Evolutionary conservation across 225 moss, liverwort and hornwort species (phyloP).

Genomic region (Lunularia cruciata): DNA sequence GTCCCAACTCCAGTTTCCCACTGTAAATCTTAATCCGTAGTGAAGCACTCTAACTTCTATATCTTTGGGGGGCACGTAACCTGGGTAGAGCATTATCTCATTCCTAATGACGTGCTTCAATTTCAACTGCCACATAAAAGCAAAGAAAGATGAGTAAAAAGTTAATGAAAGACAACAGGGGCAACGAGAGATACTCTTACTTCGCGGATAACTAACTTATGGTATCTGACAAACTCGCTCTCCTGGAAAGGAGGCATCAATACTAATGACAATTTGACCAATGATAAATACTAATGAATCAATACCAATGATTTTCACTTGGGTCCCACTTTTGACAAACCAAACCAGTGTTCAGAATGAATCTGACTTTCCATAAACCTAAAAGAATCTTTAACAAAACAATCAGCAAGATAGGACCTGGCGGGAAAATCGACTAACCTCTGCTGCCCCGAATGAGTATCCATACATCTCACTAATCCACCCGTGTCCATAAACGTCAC

Average conservation of each 20-base stretch:
- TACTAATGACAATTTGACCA: too few species aligned
- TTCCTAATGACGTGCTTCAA: constrained; percentile 65
- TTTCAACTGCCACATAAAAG: constrained; percentile 52
- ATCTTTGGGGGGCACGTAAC: constrained; percentile 55
- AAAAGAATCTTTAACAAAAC: neutral
- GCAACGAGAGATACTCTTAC: too few species aligned
- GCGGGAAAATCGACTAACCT: constrained; percentile 50
- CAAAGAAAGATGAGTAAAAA: neutral
- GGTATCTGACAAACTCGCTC: too few species aligned
- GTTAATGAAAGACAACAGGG: too few species aligned
- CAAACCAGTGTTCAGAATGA: neutral
- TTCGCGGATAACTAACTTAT: too few species aligned
- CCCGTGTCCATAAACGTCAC: constrained; percentile 81
- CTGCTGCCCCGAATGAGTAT: constrained; percentile 89
- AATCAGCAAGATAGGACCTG: too few species aligned
- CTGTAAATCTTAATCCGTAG: constrained; percentile 67
- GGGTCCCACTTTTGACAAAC: neutral
- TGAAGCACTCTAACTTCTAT: constrained; percentile 68
- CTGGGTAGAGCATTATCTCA: constrained; percentile 88
- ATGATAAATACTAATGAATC: too few species aligned
- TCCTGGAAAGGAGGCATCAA: too few species aligned
- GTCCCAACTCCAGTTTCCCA: constrained; percentile 86
- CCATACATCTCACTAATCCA: constrained; percentile 99
- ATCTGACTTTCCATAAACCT: neutral
- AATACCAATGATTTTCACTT: neutral